phyloP scores from a whole-genome alignment of 2,329 filamentous ascomycete species.

The Grosmannia clavigera region DNA sequence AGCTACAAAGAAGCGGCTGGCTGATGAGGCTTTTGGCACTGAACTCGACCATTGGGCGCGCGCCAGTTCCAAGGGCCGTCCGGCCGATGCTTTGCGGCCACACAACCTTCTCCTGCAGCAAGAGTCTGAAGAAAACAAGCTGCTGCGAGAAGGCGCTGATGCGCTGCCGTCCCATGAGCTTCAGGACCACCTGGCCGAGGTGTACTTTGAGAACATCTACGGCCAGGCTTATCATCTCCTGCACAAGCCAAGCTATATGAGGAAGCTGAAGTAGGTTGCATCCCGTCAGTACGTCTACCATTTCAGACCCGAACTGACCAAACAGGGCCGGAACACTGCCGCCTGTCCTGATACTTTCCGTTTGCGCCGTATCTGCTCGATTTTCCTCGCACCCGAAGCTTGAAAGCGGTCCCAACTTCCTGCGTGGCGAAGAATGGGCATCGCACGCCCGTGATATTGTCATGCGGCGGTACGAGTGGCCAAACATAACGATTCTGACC shows the following conservation, averaged over 20 bases:
- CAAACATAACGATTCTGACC: constrained; percentile 90
- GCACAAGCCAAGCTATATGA: constrained; percentile 96
- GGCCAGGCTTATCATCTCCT: constrained; percentile 89
- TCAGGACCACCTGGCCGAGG: constrained; percentile 84
- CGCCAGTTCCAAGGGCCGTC: constrained; percentile 36
- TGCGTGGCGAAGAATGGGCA: constrained; percentile 87
- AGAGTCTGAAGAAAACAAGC: constrained; percentile 60
- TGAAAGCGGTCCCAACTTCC: constrained; percentile 55
- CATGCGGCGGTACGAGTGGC: constrained; percentile 78
- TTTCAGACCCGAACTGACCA: constrained; percentile 6
- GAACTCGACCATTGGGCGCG: constrained; percentile 75
- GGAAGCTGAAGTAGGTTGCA: constrained; percentile 55
- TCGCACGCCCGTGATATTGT: constrained; percentile 77
- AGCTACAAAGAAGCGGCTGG: constrained; percentile 64
- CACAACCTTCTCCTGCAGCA: constrained; percentile 37
- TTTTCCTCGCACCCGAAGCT: constrained; percentile 84
- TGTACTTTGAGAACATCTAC: constrained; percentile 93
- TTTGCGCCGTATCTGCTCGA: constrained; percentile 88
- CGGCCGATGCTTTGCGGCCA: constrained; percentile 17
- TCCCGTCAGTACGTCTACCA: background rate
- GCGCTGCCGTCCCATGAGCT: constrained; percentile 74
- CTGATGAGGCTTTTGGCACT: constrained; percentile 75
- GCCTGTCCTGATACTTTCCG: constrained; percentile 81
- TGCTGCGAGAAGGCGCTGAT: constrained; percentile 72
- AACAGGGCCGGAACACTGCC: constrained; percentile 63